A percentile compares a stretch with the other conserved stretches of the same genome.
Evolutionary conservation across 345 rosid species (phyloP).

Genomic region (Salix brachista): DNA sequence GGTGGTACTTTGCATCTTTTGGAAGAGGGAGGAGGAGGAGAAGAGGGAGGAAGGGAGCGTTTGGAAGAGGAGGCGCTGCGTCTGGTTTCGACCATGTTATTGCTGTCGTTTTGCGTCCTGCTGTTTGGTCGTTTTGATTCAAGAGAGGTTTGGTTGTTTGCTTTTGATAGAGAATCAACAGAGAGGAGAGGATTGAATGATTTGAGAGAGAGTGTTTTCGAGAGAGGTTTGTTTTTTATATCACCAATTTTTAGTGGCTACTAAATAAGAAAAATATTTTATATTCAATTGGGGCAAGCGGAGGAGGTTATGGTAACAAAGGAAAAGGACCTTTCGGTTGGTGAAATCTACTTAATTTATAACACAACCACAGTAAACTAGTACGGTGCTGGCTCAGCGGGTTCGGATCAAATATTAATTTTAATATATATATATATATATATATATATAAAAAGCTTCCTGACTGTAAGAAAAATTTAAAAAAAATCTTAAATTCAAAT

Average conservation of each 20-base stretch:
- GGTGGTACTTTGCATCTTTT: conserved; percentile 75
- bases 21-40: conserved; percentile 45
- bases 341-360: neutral
- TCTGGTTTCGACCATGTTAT: conserved; percentile 86
- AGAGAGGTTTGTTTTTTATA: neutral
- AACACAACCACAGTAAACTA: neutral
- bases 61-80: conserved; percentile 83
- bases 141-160: neutral
- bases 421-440: too few species aligned
- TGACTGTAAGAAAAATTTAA: too few species aligned
- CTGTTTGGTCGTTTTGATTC: neutral
- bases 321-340: neutral
- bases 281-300: neutral
- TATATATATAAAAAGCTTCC: too few species aligned
- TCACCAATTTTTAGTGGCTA: neutral
- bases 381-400: too few species aligned
- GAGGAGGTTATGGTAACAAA: neutral
- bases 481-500: too few species aligned
- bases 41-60: conserved; percentile 43
- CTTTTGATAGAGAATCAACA: neutral
- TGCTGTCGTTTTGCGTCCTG: neutral
- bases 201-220: conserved; percentile 1
- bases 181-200: neutral
- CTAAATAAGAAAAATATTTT: neutral
- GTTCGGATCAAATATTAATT: too few species aligned